phyloP scores from a whole-genome alignment of 2,329 filamentous ascomycete genomes.

The Fusarium siculi region DNA sequence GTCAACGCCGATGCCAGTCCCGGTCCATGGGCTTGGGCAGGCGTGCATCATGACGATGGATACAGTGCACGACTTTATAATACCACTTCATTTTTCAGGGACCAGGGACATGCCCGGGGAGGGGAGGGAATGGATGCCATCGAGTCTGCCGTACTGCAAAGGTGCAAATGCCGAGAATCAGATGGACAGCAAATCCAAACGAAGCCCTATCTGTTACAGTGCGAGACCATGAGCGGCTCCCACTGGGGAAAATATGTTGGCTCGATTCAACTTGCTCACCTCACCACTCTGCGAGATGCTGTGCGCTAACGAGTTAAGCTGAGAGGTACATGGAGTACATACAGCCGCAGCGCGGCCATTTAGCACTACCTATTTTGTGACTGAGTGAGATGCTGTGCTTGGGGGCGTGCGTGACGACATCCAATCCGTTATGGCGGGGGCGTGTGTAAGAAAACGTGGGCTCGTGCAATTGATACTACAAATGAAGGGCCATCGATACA shows the following conservation, averaged over 20 bases:
- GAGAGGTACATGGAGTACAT: constrained; percentile 43
- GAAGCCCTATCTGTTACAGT: constrained; percentile 14
- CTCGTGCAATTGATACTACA: neutral
- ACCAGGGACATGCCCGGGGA: neutral
- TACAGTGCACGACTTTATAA: constrained; percentile 26
- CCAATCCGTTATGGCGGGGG: neutral
- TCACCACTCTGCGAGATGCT: neutral
- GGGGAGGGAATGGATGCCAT: neutral
- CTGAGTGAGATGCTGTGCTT: constrained; percentile 22
- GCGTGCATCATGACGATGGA: constrained; percentile 21
- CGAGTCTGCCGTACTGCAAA: neutral
- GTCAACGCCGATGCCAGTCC: neutral
- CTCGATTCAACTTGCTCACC: constrained; percentile 7
- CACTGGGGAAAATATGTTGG: constrained; percentile 14
- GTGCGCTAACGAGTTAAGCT: neutral
- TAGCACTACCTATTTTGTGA: neutral
- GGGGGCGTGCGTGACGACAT: neutral
- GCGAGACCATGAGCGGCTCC: constrained; percentile 1
- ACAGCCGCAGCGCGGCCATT: constrained; percentile 41
- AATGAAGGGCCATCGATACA: neutral
- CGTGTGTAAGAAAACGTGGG: constrained; percentile 8
- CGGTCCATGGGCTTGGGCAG: constrained; percentile 6
- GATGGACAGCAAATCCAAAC: neutral
- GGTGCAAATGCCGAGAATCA: constrained; percentile 7
- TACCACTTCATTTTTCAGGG: constrained; percentile 8